Evolutionary conservation across 441 rosid species (phyloP).

Genomic region (Eutrema salsugineum): DNA sequence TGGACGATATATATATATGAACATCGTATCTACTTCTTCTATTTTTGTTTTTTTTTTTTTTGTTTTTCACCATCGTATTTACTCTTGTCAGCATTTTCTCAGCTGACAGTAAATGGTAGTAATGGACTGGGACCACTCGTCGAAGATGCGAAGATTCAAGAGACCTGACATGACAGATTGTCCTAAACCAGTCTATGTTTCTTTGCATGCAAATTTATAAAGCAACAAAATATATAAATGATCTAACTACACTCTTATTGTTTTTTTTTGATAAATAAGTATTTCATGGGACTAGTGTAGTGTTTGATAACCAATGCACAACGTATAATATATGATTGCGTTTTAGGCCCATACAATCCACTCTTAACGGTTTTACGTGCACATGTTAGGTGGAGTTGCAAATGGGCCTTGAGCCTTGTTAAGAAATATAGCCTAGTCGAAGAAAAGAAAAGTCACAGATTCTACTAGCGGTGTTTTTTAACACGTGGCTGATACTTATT

Average conservation of each 20-base stretch:
- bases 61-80: background rate
- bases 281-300: too few relatives aligned
- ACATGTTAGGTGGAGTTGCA: too few relatives aligned
- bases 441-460: slow-evolving; percentile 21
- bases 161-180: background rate
- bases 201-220: slow-evolving; percentile 1
- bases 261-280: too few relatives aligned
- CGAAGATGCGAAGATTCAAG: background rate
- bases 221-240: background rate
- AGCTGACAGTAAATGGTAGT: background rate
- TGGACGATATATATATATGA: background rate
- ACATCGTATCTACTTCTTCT: background rate
- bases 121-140: background rate
- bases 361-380: too few relatives aligned
- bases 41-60: background rate
- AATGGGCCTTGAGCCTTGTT: background rate
- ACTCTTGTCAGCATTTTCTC: background rate
- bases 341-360: too few relatives aligned
- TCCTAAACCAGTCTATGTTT: background rate
- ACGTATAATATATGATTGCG: too few relatives aligned
- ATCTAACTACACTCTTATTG: background rate
- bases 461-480: background rate
- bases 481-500: slow-evolving; percentile 10
- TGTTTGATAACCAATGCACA: too few relatives aligned
- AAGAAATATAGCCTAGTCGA: background rate